Evolutionary conservation across 2,329 filamentous ascomycete species (phyloP), one percentile per base, ranked within the genome.

Genomic region (Aspergillus sp.): DNA sequence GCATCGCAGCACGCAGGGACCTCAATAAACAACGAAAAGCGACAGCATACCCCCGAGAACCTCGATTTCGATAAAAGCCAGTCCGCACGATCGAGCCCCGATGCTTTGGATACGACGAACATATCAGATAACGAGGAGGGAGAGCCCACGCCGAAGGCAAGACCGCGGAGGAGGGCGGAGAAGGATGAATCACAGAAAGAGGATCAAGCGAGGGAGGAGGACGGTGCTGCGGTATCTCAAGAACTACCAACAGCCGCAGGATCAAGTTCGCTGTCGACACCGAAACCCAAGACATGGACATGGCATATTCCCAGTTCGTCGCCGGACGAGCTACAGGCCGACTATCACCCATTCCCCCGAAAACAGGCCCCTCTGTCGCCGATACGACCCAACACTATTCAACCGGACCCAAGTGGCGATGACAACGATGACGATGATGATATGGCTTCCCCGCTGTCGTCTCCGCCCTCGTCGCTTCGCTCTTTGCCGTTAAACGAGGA

Each of bases 241-340:
- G 55, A 26, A 22, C 50, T 60, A 14, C 56, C 57, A 12, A 53
- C 45, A 32, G n/a, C 61, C 32, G 46, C 57, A 16, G 51, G 57
- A 46, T 45, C 45, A 22, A 55, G 31, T 49, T 22, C 50, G 12
- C 60, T 61, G 6, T 63, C 60, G 7, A 67, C 65, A 14, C 66
- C 64, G 10, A 54, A 49, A 4, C 29, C 58, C 10, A 61, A 63
- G 11, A 50, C 58, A 57, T 59, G 16, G 60, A 55, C 49, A 68
- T 69, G 68, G 62, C 67, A 71, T 54, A 59, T 73, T 24, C 67
- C 69, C 12, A 63, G 59, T 39, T 73, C 75, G 18, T 77, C 76
- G 0, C 75, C 74, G 2, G 76, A 77, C 56, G 76, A 75, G 53
- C 55, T 78, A 46, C 72, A 71, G 32, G 65, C 74, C 31, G 68